Conservation (phyloP, 2,329 filamentous ascomycete species). For the Pseudogymnoascus sp. region DNA sequence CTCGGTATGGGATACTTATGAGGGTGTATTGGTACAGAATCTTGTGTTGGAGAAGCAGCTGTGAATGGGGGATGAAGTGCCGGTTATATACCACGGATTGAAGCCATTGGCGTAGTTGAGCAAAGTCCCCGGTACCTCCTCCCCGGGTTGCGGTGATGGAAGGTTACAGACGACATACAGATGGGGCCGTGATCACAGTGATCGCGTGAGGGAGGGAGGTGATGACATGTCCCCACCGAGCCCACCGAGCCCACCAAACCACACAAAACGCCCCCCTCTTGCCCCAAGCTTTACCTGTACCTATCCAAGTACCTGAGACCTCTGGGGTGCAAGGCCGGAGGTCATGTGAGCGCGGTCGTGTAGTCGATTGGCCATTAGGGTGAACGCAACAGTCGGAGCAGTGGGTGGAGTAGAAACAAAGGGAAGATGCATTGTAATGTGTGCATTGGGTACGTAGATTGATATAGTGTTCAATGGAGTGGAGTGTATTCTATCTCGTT, state of each 20-base stretch:
- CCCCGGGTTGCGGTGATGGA: neutral
- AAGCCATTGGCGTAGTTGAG: neutral
- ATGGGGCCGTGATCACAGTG: neutral
- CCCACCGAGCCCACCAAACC: neutral
- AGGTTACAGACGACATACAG: neutral
- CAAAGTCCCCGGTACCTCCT: neutral
- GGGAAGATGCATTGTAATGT: neutral
- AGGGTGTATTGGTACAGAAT: neutral
- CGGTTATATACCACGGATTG: neutral
- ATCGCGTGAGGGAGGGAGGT: slow-evolving; percentile 6
- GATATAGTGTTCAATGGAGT: neutral
- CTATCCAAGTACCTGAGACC: neutral
- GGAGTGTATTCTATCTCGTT: neutral
- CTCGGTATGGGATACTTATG: neutral
- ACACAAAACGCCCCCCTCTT: too few relatives aligned
- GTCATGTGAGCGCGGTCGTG: neutral
- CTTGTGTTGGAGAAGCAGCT: too few relatives aligned
- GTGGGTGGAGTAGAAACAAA: neutral
- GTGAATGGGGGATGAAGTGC: neutral
- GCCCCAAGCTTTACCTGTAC: neutral
- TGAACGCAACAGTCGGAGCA: neutral
- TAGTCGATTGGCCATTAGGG: neutral
- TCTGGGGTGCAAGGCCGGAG: neutral
- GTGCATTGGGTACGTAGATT: neutral
- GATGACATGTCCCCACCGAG: slow-evolving; percentile 5